Conservation (phyloP, 805 yeast species). For the Nakazawaea wickerhamii region DNA sequence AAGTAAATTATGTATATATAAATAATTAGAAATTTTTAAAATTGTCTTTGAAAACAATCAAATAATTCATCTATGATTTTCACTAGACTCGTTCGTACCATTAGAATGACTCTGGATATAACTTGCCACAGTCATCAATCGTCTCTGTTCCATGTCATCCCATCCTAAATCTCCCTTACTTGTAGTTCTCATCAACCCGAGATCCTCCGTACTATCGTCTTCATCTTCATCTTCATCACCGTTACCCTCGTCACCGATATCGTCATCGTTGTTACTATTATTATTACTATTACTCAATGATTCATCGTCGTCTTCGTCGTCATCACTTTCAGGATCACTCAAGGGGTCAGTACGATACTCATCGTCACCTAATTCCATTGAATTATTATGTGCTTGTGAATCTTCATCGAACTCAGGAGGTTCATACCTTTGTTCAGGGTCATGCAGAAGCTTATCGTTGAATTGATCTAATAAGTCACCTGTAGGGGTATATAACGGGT, state of each 20-base stretch:
- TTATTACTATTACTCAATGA: too few species aligned
- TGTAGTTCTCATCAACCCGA: slow-evolving; percentile 12
- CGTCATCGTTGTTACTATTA: background rate
- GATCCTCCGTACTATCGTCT: slow-evolving; percentile 7
- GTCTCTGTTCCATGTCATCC: slow-evolving; percentile 13
- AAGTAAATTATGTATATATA: too few species aligned
- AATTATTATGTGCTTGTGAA: background rate
- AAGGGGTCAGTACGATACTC: slow-evolving; percentile 11
- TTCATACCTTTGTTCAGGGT: background rate
- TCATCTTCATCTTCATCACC: slow-evolving; percentile 6
- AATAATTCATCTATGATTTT: background rate
- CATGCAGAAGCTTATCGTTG: slow-evolving; percentile 1
- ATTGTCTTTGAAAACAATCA: background rate
- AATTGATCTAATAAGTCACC: slow-evolving; percentile 17
- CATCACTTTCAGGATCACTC: slow-evolving; percentile 6
- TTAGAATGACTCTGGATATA: slow-evolving; percentile 5
- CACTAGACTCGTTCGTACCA: background rate
- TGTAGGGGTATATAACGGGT: slow-evolving; percentile 54
- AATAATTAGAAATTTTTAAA: too few species aligned
- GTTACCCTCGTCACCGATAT: background rate
- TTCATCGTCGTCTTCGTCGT: background rate
- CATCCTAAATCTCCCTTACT: slow-evolving; percentile 13
- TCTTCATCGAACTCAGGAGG: background rate
- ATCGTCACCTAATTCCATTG: background rate
- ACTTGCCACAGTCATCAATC: slow-evolving; percentile 12